Conservation (phyloP, 2,329 filamentous ascomycete species). For the Colletotrichum theobromicola region DNA sequence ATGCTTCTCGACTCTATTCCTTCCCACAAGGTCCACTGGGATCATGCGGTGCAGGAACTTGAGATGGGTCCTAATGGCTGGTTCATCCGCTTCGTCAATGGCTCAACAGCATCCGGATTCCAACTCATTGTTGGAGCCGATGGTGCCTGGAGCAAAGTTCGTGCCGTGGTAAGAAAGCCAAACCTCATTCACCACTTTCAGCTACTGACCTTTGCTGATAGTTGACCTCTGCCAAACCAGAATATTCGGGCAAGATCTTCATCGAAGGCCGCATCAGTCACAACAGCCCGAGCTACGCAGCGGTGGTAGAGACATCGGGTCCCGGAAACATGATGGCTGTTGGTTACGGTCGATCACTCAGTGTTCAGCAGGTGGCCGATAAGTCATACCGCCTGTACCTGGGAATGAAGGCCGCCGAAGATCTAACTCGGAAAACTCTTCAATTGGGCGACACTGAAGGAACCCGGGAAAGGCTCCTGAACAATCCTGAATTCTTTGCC, state of each 20-base stretch:
- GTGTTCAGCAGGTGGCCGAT: not conserved
- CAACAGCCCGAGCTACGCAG: not conserved
- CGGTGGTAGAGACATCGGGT: not conserved
- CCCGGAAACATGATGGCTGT: not conserved
- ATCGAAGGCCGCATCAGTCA: not conserved
- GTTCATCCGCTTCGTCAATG: not conserved
- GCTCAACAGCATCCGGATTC: not conserved
- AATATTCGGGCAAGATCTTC: slow-evolving; percentile 1
- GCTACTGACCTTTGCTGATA: not conserved
- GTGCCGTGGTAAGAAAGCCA: not conserved
- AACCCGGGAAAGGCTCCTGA: not conserved
- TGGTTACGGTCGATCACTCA: not conserved
- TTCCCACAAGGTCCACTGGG: slow-evolving; percentile 41
- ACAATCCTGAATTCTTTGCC: not conserved
- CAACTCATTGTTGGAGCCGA: slow-evolving; percentile 3
- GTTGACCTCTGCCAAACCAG: not conserved
- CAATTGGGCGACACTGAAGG: not conserved
- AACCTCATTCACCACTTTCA: not conserved
- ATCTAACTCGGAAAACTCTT: not conserved
- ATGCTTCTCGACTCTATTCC: slow-evolving; percentile 37
- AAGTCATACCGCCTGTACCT: not conserved
- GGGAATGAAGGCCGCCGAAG: not conserved
- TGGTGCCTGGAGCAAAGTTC: slow-evolving; percentile 9
- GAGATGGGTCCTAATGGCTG: not conserved
- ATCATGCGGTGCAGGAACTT: not conserved